Conservation (phyloP, 2,329 filamentous ascomycete species). For the Claviceps humidiphila region DNA sequence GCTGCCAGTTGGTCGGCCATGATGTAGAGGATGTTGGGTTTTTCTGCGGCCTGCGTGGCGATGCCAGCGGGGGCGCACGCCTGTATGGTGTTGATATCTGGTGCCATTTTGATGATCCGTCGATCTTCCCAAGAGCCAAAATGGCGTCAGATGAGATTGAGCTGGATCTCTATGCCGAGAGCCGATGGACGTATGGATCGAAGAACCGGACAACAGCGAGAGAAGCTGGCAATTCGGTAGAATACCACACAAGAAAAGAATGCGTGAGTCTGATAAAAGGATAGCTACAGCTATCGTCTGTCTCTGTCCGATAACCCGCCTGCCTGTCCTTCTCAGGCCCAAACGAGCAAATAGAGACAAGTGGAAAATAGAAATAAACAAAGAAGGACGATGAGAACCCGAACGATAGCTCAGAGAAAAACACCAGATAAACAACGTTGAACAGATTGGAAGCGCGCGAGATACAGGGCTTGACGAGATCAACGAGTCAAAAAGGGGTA, state of each 20-base stretch:
- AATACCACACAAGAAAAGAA: conserved; percentile 9
- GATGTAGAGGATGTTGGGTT: conserved; percentile 53
- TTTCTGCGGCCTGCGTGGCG: conserved; percentile 13
- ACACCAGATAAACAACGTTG: background rate
- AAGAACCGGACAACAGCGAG: conserved; percentile 3
- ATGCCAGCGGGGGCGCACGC: conserved; percentile 30
- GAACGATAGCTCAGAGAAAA: background rate
- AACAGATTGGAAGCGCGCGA: background rate
- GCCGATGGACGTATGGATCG: background rate
- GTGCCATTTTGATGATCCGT: conserved; percentile 43
- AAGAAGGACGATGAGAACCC: background rate
- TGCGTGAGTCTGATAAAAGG: conserved; percentile 9
- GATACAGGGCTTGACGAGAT: background rate
- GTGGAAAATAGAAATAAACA: background rate
- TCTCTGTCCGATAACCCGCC: conserved; percentile 3
- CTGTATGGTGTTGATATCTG: conserved; percentile 61
- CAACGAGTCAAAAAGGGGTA: background rate
- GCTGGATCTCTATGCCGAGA: background rate
- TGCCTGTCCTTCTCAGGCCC: background rate
- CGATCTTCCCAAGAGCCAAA: background rate
- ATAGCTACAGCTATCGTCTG: conserved; percentile 11
- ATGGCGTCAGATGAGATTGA: background rate
- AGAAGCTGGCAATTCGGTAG: conserved; percentile 2
- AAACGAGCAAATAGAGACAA: background rate
- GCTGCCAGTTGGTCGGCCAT: conserved; percentile 95